Evolutionary conservation across 2,329 filamentous ascomycete species (phyloP).

Genomic region (Chaetoscypha palmicola): DNA sequence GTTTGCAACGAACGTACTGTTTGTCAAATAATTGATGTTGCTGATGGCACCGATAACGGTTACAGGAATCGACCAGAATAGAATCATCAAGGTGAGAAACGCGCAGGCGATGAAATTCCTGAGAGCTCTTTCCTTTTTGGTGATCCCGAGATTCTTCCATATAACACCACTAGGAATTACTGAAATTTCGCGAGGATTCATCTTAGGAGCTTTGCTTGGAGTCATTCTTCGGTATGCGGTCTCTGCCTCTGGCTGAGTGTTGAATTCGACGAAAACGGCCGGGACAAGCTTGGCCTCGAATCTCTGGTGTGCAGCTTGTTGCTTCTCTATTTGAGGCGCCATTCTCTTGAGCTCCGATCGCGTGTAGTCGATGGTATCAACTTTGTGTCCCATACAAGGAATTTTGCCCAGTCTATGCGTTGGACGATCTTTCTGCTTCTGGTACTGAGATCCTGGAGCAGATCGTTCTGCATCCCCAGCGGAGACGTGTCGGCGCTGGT

Average conservation of each 20-base stretch:
- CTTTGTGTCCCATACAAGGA: conserved; percentile 73
- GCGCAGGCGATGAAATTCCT: conserved; percentile 59
- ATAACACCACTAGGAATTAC: conserved; percentile 75
- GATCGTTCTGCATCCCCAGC: conserved; percentile 56
- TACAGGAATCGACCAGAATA: conserved; percentile 76
- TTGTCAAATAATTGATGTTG: conserved; percentile 66
- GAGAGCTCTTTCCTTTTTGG: conserved; percentile 73
- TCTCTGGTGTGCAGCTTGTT: conserved; percentile 57
- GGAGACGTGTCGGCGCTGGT: conserved; percentile 42
- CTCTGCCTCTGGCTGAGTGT: conserved; percentile 73
- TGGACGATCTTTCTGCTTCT: conserved; percentile 65
- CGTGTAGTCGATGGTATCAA: conserved; percentile 89
- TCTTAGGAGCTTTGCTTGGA: conserved; percentile 71
- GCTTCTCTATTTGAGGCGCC: conserved; percentile 60
- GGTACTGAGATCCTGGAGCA: conserved; percentile 63
- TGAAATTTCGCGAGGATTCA: conserved; percentile 77
- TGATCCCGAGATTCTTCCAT: conserved; percentile 77
- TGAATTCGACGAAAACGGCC: conserved; percentile 86
- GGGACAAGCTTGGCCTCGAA: conserved; percentile 50
- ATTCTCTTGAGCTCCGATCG: conserved; percentile 71
- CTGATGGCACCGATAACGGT: conserved; percentile 78
- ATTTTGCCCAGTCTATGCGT: conserved; percentile 64
- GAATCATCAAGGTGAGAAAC: conserved; percentile 67
- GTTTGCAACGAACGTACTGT: conserved; percentile 23
- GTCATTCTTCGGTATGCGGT: conserved; percentile 76